A percentile compares a stretch with the other conserved stretches of the same genome.
phyloP scores from a whole-genome alignment of 1,284 basidiomycete species.

The Ustilago sp. region DNA sequence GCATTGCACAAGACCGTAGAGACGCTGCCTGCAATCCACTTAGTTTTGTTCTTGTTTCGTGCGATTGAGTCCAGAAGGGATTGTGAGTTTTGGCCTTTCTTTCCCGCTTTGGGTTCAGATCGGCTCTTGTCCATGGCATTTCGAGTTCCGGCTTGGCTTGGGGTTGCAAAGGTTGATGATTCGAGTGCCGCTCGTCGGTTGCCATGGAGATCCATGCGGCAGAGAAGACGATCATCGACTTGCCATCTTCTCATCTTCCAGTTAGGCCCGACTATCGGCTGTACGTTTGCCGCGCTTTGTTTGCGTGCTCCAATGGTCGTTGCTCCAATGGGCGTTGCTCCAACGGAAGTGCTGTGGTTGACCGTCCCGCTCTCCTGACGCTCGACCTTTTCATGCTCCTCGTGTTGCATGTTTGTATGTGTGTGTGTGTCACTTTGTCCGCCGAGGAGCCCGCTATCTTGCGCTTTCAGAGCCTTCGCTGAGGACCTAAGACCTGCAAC shows the following conservation, averaged over 20 bases:
- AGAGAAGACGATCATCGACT: neutral
- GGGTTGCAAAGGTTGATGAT: neutral
- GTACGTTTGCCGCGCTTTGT: neutral
- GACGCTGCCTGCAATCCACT: neutral
- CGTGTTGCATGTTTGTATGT: neutral
- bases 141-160: neutral
- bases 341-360: neutral
- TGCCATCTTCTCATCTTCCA: neutral
- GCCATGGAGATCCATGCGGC: neutral
- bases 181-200: slow-evolving; percentile 4
- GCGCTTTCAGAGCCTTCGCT: neutral
- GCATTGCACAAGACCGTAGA: neutral
- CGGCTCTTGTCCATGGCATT: neutral
- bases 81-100: neutral
- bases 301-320: neutral
- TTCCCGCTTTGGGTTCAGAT: slow-evolving; percentile 15
- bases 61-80: no score
- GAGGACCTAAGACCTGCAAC: neutral
- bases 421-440: slow-evolving; percentile 7
- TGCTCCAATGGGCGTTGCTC: neutral
- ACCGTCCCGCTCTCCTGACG: slow-evolving; percentile 12
- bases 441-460: neutral
- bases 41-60: no score
- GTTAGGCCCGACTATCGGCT: neutral
- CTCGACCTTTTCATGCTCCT: slow-evolving; percentile 1